Base-by-base conservation (phyloP, 2,329 filamentous ascomycete genomes). In the Ploettnerulaceae sp. region DNA sequence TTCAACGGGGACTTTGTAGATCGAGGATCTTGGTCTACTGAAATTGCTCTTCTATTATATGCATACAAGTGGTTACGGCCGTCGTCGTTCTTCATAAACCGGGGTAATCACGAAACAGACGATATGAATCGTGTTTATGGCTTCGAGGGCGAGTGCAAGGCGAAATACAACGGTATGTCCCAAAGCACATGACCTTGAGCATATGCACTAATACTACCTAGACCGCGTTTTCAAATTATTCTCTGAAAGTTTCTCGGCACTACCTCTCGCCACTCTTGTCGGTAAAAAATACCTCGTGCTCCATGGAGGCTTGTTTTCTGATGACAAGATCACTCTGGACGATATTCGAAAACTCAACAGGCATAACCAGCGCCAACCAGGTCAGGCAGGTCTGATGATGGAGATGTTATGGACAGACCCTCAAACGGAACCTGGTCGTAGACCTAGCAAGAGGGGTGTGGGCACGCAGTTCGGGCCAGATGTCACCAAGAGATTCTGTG, bases 361-460 rank as follows among this genome's bases (percentile, higher is more conserved):
- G 56, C 90, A 96, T 70, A 82, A 79, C 65, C 93, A 97, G 69
- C 79, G 88, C 52, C 91, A 97, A 62, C 91, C 93, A 2, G 93
- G 93, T 24, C 93, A 98, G 67, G 72, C 86, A 38, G 93, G 93
- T 11, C 71, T 98, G 60, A 98, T 98, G 93, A 98, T 98, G 93
- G 93, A 98, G 70, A 98, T 98, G 93, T 78, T 98, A 36, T 98
- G 93, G 93, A 97, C 93, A 1, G 93, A 98, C 64, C 93, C 93
- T 2, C 93, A 98, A 66, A 77, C 86, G 0, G 76, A 82, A 58
- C 82, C 86, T 21, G 93, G 93, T 42, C 82, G 93, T 57, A 89
- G 90, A 7, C 93, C 93, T 34, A 95, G 89, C 73, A 98, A 98
- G 75, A 81, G 93, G 64, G 93, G 93, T 57, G 91, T 98, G 15